These are phyloP conservation scores for Oryza coarctata DNA, from an alignment of 176 grass and related monocot genomes.

Conservation along the genomic window DNA sequence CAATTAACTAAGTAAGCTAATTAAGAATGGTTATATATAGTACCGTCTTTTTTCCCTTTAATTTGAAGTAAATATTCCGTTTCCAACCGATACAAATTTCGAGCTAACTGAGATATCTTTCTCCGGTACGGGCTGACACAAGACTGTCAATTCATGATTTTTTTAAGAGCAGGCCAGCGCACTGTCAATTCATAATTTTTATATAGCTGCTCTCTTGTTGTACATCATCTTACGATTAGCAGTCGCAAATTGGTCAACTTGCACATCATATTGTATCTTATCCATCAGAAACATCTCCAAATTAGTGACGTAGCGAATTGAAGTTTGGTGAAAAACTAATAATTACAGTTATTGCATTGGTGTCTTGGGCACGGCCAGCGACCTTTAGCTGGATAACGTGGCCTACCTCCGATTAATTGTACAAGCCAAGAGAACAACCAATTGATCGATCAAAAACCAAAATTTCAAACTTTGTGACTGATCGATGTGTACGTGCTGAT, in stretches of 20 bases:
- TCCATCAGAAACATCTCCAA: constrained; percentile 22
- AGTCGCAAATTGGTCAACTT: constrained; percentile 36
- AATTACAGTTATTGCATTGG: neutral
- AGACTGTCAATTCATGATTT: constrained; percentile 6
- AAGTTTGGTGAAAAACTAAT: neutral
- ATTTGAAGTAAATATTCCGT: neutral
- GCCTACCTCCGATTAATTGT: neutral
- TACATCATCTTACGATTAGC: constrained; percentile 30
- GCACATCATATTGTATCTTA: constrained; percentile 26
- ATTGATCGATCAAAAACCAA: neutral
- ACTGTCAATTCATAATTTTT: constrained; percentile 6
- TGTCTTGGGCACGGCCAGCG: neutral
- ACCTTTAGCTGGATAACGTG: constrained; percentile 1
- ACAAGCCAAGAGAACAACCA: neutral
- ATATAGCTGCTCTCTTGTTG: constrained; percentile 27
- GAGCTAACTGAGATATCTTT: constrained; percentile 6
- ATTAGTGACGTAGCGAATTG: neutral
- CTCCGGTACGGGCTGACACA: neutral
- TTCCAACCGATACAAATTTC: constrained; percentile 1
- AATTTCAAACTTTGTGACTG: neutral
- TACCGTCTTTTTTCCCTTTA: neutral
- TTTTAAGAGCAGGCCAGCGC: neutral
- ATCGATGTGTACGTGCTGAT: neutral
- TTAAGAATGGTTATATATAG: too few relatives aligned
- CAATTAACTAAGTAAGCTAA: too few relatives aligned